Evolutionary conservation across 1,139 yeast genomes (phyloP).

Genomic region (Chernovozyma sophiae-reginae): DNA sequence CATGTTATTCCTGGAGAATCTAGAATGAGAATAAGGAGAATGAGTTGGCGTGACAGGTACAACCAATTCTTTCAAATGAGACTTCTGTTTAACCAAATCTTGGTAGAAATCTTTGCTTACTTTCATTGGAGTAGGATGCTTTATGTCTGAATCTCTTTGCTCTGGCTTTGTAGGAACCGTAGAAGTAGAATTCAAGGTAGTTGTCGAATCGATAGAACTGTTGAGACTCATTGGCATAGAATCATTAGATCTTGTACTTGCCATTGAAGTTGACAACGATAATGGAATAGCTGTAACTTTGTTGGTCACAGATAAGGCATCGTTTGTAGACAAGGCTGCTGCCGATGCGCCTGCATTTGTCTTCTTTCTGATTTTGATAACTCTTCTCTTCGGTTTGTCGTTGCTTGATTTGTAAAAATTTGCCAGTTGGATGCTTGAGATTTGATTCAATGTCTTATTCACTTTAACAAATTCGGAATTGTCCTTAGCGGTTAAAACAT

Average conservation of each 20-base stretch:
- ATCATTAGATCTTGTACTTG: not conserved
- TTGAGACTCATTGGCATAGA: not conserved
- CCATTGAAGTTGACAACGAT: not conserved
- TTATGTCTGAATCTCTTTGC: constrained; percentile 8
- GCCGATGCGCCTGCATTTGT: constrained; percentile 8
- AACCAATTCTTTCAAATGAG: constrained; percentile 5
- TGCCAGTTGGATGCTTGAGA: constrained; percentile 45
- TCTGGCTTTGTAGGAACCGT: not conserved
- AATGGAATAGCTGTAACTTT: not conserved
- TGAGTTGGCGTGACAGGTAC: constrained; percentile 3
- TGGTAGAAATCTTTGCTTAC: constrained; percentile 13
- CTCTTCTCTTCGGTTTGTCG: constrained; percentile 46
- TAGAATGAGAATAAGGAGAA: constrained; percentile 3
- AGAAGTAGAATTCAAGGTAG: not conserved
- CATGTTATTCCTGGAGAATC: constrained; percentile 7
- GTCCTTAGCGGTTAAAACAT: constrained; percentile 24
- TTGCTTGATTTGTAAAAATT: constrained; percentile 31
- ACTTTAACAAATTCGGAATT: constrained; percentile 28
- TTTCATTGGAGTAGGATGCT: constrained; percentile 26
- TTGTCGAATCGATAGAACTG: not conserved
- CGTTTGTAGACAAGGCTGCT: constrained; percentile 2
- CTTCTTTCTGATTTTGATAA: constrained; percentile 33
- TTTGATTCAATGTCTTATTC: constrained; percentile 38
- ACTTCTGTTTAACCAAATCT: constrained; percentile 10
- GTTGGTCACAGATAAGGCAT: too few species aligned